Conservation (phyloP, 1,284 basidiomycete species). For the Vanrija humicola region DNA sequence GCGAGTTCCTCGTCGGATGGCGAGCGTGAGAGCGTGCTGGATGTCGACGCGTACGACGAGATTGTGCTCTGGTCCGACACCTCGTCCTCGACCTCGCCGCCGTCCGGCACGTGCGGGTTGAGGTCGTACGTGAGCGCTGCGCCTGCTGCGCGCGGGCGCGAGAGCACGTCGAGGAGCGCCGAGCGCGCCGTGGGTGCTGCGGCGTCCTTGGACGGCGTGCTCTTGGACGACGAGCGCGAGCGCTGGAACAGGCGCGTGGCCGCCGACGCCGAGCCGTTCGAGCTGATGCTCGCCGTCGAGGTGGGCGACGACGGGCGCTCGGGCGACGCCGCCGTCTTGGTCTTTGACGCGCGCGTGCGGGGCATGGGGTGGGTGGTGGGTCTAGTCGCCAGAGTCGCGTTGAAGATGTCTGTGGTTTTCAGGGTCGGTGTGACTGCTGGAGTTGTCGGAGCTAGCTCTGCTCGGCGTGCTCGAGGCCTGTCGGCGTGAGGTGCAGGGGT, state of each 20-base stretch:
- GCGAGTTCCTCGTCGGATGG: slow-evolving; percentile 27
- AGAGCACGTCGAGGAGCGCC: slow-evolving; percentile 36
- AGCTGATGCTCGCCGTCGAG: background rate
- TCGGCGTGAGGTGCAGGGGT: too few species aligned
- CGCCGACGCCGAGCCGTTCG: slow-evolving; percentile 1
- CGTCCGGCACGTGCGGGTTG: slow-evolving; percentile 10
- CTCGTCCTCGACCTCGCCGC: slow-evolving; percentile 23
- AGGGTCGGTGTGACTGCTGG: background rate
- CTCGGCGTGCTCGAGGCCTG: too few species aligned
- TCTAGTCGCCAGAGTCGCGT: too few species aligned
- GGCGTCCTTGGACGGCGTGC: background rate
- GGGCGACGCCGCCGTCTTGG: background rate
- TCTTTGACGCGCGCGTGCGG: slow-evolving; percentile 1
- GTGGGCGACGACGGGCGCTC: background rate
- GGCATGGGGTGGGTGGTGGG: slow-evolving; percentile 2
- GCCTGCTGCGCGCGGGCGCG: slow-evolving; percentile 24
- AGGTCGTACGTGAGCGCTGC: slow-evolving; percentile 18
- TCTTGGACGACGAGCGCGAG: background rate
- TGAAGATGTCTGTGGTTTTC: background rate
- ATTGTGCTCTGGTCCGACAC: slow-evolving; percentile 39
- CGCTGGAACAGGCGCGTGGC: background rate
- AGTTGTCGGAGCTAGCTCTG: too few species aligned
- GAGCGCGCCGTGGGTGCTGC: slow-evolving; percentile 25
- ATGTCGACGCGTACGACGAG: slow-evolving; percentile 31
- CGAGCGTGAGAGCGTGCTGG: slow-evolving; percentile 6